Evolutionary conservation across 2,329 filamentous ascomycete genomes (phyloP).

Genomic region (Aspergillus fructus): DNA sequence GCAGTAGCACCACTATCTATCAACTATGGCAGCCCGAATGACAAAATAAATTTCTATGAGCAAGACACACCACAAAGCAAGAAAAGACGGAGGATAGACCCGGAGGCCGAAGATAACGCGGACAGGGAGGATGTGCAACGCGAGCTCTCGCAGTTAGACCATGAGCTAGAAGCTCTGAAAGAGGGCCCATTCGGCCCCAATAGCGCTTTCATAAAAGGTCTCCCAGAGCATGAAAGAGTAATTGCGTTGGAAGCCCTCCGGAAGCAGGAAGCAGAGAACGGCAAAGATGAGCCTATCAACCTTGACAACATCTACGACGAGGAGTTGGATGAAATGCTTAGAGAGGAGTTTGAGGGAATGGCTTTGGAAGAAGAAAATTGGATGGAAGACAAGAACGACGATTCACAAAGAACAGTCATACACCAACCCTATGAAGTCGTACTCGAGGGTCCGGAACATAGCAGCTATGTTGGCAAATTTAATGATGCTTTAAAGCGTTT

Average conservation of each 20-base stretch:
- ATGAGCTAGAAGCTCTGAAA: conserved; percentile 40
- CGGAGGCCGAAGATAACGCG: conserved; percentile 38
- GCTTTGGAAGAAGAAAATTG: conserved; percentile 39
- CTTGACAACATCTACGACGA: conserved; percentile 42
- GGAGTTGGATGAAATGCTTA: conserved; percentile 42
- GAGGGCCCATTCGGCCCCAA: conserved; percentile 45
- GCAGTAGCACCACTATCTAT: conserved; percentile 29
- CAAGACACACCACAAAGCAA: conserved; percentile 39
- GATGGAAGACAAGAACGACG: conserved; percentile 23
- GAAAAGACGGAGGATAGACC: conserved; percentile 36
- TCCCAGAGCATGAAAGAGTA: conserved; percentile 43
- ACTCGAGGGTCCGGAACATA: conserved; percentile 30
- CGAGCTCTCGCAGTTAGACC: conserved; percentile 40
- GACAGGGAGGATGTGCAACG: conserved; percentile 38
- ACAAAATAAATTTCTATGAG: conserved; percentile 46
- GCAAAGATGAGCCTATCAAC: conserved; percentile 22
- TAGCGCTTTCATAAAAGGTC: conserved; percentile 43
- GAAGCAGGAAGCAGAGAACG: conserved; percentile 41
- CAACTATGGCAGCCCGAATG: conserved; percentile 37
- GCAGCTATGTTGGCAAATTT: conserved; percentile 43
- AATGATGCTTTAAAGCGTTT: conserved; percentile 38
- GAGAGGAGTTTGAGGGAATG: conserved; percentile 38
- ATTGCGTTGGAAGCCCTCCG: conserved; percentile 44
- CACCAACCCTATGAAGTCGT: conserved; percentile 34
- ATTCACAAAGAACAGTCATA: conserved; percentile 14